Evolutionary conservation across 2,329 filamentous ascomycete species (phyloP).

Genomic region (Colletotrichum tanaceti): DNA sequence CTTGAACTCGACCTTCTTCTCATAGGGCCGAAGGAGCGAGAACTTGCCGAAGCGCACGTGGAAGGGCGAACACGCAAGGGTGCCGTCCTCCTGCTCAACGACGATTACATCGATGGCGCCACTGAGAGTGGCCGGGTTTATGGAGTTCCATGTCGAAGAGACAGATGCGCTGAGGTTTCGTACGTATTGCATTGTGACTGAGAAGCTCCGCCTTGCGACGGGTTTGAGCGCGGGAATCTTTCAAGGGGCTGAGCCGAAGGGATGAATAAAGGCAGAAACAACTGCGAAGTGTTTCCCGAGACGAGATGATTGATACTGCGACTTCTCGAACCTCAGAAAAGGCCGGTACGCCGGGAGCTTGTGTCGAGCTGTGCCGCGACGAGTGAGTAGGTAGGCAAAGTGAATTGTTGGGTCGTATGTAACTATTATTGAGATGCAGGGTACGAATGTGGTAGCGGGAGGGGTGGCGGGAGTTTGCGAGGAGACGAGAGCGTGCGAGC

Average conservation of each 20-base stretch:
- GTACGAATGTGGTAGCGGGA: conserved; percentile 23
- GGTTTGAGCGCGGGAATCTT: conserved; percentile 15
- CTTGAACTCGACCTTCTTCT: conserved; percentile 98
- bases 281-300: conserved; percentile 7
- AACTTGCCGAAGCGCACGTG: conserved; percentile 99
- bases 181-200: conserved; percentile 89
- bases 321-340: conserved; percentile 10
- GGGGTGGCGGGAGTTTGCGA: conserved; percentile 14
- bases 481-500: too few relatives aligned
- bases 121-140: conserved; percentile 96
- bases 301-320: conserved; percentile 1
- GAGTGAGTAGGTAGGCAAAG: conserved; percentile 11
- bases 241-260: neutral
- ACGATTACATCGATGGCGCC: conserved; percentile 99
- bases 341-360: neutral
- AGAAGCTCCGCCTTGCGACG: conserved; percentile 10
- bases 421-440: conserved; percentile 30
- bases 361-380: conserved; percentile 8
- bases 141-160: conserved; percentile 98
- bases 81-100: conserved; percentile 93
- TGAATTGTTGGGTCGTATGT: conserved; percentile 22
- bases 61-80: conserved; percentile 91
- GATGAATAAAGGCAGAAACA: conserved; percentile 1
- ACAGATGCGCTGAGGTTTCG: conserved; percentile 94
- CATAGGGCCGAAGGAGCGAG: conserved; percentile 90